Conservation (phyloP, 306 rosid genomes). For the Cicer chorassanicum region DNA sequence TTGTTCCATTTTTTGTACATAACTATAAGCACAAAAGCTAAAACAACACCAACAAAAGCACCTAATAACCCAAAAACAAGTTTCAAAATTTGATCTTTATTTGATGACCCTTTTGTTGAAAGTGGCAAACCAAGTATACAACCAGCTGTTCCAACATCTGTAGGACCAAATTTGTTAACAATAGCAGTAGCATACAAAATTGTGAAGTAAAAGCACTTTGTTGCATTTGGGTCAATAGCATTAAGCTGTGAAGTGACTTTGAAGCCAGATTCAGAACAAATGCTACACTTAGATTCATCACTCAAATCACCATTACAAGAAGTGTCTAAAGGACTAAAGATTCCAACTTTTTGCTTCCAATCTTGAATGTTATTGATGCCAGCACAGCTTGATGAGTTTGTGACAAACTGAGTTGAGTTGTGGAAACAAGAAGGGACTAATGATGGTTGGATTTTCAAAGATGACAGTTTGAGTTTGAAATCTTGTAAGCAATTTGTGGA, state of each 20-base stretch:
- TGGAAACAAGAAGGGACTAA: slow-evolving; percentile 57
- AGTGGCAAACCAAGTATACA: slow-evolving; percentile 67
- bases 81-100: slow-evolving; percentile 41
- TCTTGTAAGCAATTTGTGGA: slow-evolving; percentile 67
- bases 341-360: slow-evolving; percentile 55
- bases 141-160: slow-evolving; percentile 53
- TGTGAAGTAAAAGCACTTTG: slow-evolving; percentile 57
- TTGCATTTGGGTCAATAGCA: slow-evolving; percentile 41
- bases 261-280: slow-evolving; percentile 60
- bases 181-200: slow-evolving; percentile 65
- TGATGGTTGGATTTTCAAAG: slow-evolving; percentile 48
- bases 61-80: slow-evolving; percentile 61
- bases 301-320: slow-evolving; percentile 60
- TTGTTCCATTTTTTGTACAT: slow-evolving; percentile 53
- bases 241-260: slow-evolving; percentile 47
- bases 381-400: slow-evolving; percentile 57
- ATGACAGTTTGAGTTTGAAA: slow-evolving; percentile 48
- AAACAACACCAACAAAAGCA: slow-evolving; percentile 50
- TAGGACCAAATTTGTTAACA: slow-evolving; percentile 67
- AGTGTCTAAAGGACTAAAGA: slow-evolving; percentile 43
- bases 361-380: slow-evolving; percentile 60
- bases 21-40: slow-evolving; percentile 45
- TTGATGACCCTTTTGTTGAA: slow-evolving; percentile 40
- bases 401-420: slow-evolving; percentile 58
- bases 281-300: slow-evolving; percentile 48